Evolutionary conservation across 305 asterid species (phyloP), one percentile per base, ranked within the genome.

Genomic region (Ajuga reptans): DNA sequence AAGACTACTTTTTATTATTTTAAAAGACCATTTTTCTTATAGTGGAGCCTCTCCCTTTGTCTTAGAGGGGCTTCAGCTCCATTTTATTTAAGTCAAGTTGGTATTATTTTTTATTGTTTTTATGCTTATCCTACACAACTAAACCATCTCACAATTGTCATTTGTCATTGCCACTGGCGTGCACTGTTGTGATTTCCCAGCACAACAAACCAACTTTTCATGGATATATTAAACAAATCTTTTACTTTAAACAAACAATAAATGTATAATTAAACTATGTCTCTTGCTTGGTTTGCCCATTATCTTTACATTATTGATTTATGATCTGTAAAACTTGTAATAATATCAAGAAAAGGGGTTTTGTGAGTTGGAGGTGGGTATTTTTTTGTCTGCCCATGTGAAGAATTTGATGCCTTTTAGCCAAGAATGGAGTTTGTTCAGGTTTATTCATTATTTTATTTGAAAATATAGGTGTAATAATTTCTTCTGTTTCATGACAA

Each of bases 271-370:
- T 14, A 60, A 43, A 54, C 31, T 31, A 31, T 3, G 6, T 5
- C 36, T 31, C 5, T 31, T 3, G 6, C 36, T 31, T 31, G 4
- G 0, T 31, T 5, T 5, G 1, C 6, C 36, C 36, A 31, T 31
- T 31, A 31, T 31, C 6, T 3, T 31, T 21, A 21, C 69, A 73
- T 53, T 34, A 31, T 47, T 21, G 53, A 57, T 57, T 52, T 7
- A 58, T 81, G 78, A 69, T 63, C 83, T 81, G 83, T 72, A 75
- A 73, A 70, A 58, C 47, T 33, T 67, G 65, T 50, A 60, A 75
- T 52, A 53, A 51, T 42, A 61, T 57, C 60, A 76, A 34, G 24
- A 64, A 24, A 57, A 62, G 56, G 11, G 36, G 43, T 64, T 50
- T 8, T n/a, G 60, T 79, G 79, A 65, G 58, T 76, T 56, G 65